Evolutionary conservation across 345 rosid species (phyloP).

Genomic region (Erysimum cheiranthoides): DNA sequence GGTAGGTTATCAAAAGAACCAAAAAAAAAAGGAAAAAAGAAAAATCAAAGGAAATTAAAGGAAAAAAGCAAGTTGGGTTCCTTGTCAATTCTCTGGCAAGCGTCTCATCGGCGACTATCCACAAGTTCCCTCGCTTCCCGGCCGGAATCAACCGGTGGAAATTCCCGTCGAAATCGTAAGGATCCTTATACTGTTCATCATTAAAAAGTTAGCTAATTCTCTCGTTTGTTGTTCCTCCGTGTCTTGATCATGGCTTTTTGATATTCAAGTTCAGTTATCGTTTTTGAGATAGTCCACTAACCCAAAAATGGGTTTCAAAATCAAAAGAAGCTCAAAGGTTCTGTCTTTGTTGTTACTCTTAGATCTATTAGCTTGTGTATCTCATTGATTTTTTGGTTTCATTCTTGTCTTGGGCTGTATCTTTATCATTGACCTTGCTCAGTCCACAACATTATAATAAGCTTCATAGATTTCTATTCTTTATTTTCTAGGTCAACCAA

Average conservation of each 20-base stretch:
- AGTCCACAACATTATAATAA: constrained; percentile 21
- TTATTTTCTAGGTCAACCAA: constrained; percentile 24
- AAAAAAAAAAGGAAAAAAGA: no score
- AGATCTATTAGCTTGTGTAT: background rate
- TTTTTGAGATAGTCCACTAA: background rate
- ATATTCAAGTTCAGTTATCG: background rate
- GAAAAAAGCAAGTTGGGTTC: background rate
- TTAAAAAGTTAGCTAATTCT: background rate
- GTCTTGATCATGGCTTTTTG: background rate
- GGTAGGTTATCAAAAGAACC: no score
- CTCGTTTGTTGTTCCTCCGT: background rate
- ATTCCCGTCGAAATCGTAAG: constrained; percentile 14
- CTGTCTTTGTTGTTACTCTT: background rate
- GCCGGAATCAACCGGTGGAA: constrained; percentile 7
- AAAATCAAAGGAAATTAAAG: background rate
- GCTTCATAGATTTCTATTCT: background rate
- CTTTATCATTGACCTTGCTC: constrained; percentile 26
- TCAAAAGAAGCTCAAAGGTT: background rate
- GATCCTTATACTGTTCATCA: constrained; percentile 16
- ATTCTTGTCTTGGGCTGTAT: constrained; percentile 21
- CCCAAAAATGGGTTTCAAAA: background rate
- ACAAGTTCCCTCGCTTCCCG: background rate
- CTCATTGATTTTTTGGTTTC: background rate
- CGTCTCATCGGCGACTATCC: constrained; percentile 11
- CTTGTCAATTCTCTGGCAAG: background rate